Evolutionary conservation across 2,329 filamentous ascomycete species (phyloP).

Genomic region (Hymenoscyphus occultus): DNA sequence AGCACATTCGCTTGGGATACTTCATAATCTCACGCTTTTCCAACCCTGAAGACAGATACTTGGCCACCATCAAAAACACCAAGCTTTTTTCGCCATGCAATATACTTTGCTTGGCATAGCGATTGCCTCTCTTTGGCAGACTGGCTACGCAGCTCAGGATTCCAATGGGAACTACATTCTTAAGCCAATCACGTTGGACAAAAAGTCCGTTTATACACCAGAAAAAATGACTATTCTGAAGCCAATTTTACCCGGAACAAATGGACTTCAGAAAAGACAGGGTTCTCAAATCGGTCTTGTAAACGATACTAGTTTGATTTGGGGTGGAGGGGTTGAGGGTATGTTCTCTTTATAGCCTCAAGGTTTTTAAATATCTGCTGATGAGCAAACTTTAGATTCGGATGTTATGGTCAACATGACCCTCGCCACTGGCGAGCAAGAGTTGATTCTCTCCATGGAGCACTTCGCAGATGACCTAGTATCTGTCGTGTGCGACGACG

Average conservation of each 20-base stretch:
- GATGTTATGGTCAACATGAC: conserved; percentile 16
- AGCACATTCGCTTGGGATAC: neutral
- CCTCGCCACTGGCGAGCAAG: conserved; percentile 11
- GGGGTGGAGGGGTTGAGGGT: conserved; percentile 2
- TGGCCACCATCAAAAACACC: neutral
- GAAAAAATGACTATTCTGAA: neutral
- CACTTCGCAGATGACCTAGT: conserved; percentile 10
- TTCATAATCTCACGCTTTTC: neutral
- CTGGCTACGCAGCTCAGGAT: conserved; percentile 1
- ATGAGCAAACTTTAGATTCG: neutral
- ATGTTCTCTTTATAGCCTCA: neutral
- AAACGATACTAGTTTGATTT: conserved; percentile 10
- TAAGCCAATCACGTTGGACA: neutral
- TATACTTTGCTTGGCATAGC: neutral
- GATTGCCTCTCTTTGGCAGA: neutral
- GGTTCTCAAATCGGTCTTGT: neutral
- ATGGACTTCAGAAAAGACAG: conserved; percentile 6
- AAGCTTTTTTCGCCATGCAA: neutral
- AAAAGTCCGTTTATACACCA: neutral
- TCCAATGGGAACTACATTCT: conserved; percentile 2
- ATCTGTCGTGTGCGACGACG: conserved; percentile 9
- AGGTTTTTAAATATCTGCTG: neutral
- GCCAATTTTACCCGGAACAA: conserved; percentile 6
- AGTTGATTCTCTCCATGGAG: conserved; percentile 17
- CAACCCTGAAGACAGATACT: neutral